Evolutionary conservation across 2,329 filamentous ascomycete species (phyloP).

Genomic region (Aspergillus caelatus): DNA sequence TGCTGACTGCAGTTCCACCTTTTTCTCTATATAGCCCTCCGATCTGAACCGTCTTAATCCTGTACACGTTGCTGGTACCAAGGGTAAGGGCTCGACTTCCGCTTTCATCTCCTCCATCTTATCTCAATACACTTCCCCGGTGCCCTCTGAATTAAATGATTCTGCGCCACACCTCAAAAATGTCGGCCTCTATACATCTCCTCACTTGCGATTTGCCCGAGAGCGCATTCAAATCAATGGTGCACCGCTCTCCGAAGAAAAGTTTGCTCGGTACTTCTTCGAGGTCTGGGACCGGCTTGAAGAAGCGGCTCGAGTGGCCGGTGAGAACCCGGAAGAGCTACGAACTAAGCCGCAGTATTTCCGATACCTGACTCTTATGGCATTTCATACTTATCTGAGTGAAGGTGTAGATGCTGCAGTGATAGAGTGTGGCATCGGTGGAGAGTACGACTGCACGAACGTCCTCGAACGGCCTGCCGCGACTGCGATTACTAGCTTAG

Average conservation of each 20-base stretch:
- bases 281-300: slow-evolving; percentile 76
- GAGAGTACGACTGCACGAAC: slow-evolving; percentile 91
- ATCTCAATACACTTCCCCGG: slow-evolving; percentile 58
- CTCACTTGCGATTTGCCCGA: slow-evolving; percentile 79
- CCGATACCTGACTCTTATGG: slow-evolving; percentile 85
- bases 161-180: slow-evolving; percentile 49
- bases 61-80: slow-evolving; percentile 89
- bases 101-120: slow-evolving; percentile 82
- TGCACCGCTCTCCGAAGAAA: slow-evolving; percentile 65
- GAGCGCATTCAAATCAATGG: slow-evolving; percentile 85
- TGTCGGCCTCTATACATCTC: slow-evolving; percentile 81
- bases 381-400: slow-evolving; percentile 77
- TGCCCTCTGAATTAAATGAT: slow-evolving; percentile 35
- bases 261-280: slow-evolving; percentile 79
- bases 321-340: slow-evolving; percentile 53
- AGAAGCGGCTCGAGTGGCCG: slow-evolving; percentile 54
- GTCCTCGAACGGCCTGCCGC: slow-evolving; percentile 72
- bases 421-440: slow-evolving; percentile 91
- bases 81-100: slow-evolving; percentile 89
- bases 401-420: slow-evolving; percentile 79
- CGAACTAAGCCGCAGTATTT: slow-evolving; percentile 86
- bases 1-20: slow-evolving; percentile 8
- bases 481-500: slow-evolving; percentile 75
- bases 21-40: slow-evolving; percentile 52
- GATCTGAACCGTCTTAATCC: slow-evolving; percentile 63